A percentile compares a stretch with the other conserved stretches of the same genome.
Evolutionary conservation across 2,329 filamentous ascomycete genomes (phyloP).

Genomic region (Cercospora sp.): DNA sequence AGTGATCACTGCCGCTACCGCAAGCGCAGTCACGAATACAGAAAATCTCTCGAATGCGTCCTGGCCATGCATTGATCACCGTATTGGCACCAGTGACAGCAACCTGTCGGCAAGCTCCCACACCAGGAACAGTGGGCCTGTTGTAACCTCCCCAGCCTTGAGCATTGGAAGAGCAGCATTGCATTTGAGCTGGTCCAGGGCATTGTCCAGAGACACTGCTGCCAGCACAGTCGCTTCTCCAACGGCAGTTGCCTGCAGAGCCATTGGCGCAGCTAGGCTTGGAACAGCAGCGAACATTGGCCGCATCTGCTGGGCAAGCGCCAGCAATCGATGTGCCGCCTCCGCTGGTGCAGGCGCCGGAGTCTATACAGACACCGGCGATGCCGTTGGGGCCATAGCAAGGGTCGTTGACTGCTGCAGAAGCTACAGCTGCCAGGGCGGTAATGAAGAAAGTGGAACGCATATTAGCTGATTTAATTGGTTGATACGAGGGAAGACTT

Average conservation of each 20-base stretch:
- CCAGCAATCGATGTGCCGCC: slow-evolving; percentile 8
- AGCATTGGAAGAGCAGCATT: slow-evolving; percentile 6
- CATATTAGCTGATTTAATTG: slow-evolving; percentile 2
- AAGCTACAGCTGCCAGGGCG: neutral
- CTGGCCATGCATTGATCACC: neutral
- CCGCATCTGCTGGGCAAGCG: slow-evolving; percentile 10
- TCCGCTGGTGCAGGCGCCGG: neutral
- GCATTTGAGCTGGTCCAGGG: slow-evolving; percentile 6
- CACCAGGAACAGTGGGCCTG: neutral
- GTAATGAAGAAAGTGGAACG: neutral
- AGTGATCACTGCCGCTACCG: slow-evolving; percentile 6
- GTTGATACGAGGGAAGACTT: neutral
- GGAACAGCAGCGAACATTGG: slow-evolving; percentile 13
- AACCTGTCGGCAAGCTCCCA: slow-evolving; percentile 1
- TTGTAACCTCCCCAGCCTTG: slow-evolving; percentile 8
- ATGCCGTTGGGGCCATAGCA: slow-evolving; percentile 5
- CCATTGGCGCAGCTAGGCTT: slow-evolving; percentile 9
- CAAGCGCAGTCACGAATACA: slow-evolving; percentile 12
- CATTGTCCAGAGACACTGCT: slow-evolving; percentile 6
- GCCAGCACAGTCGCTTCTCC: slow-evolving; percentile 9
- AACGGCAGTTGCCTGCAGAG: slow-evolving; percentile 11
- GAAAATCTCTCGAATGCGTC: slow-evolving; percentile 2
- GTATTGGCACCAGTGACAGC: slow-evolving; percentile 4
- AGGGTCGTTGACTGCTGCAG: slow-evolving; percentile 12
- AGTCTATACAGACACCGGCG: slow-evolving; percentile 10